Evolutionary conservation across 768 basidiomycete genomes (phyloP).

Genomic region (Cubamyces sp.): DNA sequence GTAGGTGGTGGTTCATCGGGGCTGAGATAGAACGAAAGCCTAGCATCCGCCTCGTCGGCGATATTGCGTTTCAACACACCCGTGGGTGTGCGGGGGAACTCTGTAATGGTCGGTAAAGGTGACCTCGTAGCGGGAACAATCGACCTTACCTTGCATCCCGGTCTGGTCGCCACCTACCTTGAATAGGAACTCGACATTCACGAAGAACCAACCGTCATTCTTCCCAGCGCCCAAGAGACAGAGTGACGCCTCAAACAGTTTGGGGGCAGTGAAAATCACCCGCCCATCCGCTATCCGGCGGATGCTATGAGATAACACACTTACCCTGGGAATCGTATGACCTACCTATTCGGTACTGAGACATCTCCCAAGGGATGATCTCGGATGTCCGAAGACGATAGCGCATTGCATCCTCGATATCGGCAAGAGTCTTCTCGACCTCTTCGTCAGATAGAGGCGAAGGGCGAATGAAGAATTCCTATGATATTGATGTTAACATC

Average conservation of each 20-base stretch:
- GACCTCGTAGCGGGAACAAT: not conserved
- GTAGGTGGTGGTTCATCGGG: slow-evolving; percentile 43
- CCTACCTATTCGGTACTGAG: slow-evolving; percentile 65
- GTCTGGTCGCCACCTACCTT: slow-evolving; percentile 75
- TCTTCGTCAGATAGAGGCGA: slow-evolving; percentile 68
- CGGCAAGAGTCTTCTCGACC: slow-evolving; percentile 64
- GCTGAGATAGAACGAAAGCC: slow-evolving; percentile 62
- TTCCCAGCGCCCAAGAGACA: slow-evolving; percentile 72
- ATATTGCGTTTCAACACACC: slow-evolving; percentile 69
- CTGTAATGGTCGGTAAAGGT: slow-evolving; percentile 39
- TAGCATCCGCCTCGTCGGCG: slow-evolving; percentile 71
- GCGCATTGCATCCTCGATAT: slow-evolving; percentile 79
- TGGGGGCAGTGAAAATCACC: slow-evolving; percentile 72
- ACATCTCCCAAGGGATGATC: slow-evolving; percentile 83
- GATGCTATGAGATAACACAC: slow-evolving; percentile 10
- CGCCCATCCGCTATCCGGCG: slow-evolving; percentile 67
- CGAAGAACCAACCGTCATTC: slow-evolving; percentile 86
- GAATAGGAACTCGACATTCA: slow-evolving; percentile 74
- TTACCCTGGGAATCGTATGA: slow-evolving; percentile 27
- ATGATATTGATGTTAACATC: slow-evolving; percentile 4
- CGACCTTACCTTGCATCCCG: slow-evolving; percentile 62
- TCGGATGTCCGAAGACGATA: slow-evolving; percentile 81
- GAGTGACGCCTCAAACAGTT: slow-evolving; percentile 74
- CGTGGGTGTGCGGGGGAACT: slow-evolving; percentile 72
- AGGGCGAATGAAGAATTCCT: slow-evolving; percentile 75